These are phyloP conservation scores for Dactylellina haptotyla DNA, from an alignment of 2,329 filamentous ascomycete genomes.

Conservation along the genomic window DNA sequence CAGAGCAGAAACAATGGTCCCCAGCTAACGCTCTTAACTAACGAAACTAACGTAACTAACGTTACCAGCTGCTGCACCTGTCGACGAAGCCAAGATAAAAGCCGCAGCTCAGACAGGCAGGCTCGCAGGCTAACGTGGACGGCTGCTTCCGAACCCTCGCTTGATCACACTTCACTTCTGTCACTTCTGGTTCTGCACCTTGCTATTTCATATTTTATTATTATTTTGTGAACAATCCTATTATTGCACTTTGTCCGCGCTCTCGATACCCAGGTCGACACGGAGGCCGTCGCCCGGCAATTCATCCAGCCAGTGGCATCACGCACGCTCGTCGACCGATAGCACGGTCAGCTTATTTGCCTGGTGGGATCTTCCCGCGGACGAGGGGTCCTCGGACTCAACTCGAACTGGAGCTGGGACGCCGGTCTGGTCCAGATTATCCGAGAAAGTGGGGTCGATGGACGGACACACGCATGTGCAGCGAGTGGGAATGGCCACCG, in stretches of 20 bases:
- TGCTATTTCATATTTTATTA: too few species aligned
- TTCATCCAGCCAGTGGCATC: too few species aligned
- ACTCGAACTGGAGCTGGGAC: background rate
- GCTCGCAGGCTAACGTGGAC: too few species aligned
- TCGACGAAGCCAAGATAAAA: slow-evolving; percentile 36
- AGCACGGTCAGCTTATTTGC: too few species aligned
- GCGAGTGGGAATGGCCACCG: background rate
- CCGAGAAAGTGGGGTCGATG: slow-evolving; percentile 51
- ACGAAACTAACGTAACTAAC: background rate
- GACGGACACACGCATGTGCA: background rate
- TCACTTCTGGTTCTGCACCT: too few species aligned
- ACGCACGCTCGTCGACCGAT: too few species aligned
- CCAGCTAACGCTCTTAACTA: background rate
- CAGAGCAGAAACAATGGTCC: background rate
- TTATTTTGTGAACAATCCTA: too few species aligned
- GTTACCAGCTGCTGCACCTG: slow-evolving; percentile 20
- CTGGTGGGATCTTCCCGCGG: too few species aligned
- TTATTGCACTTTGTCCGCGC: too few species aligned
- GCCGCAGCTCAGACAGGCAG: slow-evolving; percentile 17
- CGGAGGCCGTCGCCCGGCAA: too few species aligned
- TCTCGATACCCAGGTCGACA: too few species aligned
- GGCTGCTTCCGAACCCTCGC: slow-evolving; percentile 34
- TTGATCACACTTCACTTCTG: slow-evolving; percentile 8
- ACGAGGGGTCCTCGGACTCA: slow-evolving; percentile 12
- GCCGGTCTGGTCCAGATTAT: slow-evolving; percentile 38